Conservation (phyloP, 495 filamentous ascomycete genomes). For the Talaromyces adpressus region DNA sequence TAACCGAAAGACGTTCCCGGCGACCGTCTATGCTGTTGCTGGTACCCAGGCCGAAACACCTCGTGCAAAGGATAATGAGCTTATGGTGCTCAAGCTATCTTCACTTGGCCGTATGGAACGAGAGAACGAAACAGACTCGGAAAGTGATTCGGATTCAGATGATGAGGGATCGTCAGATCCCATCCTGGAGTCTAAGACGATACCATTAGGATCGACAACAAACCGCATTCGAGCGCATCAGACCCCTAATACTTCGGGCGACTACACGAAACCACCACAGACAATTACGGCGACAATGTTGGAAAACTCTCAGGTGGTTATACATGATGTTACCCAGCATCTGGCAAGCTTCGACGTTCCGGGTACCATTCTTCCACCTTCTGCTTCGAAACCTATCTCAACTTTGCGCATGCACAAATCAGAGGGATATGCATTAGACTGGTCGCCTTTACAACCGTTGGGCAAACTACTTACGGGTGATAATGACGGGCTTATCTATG, state of each 20-base stretch:
- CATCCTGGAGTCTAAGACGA: slow-evolving; percentile 86
- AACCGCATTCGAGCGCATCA: slow-evolving; percentile 89
- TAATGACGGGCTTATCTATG: slow-evolving; percentile 80
- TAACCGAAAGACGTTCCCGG: slow-evolving; percentile 82
- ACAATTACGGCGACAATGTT: slow-evolving; percentile 88
- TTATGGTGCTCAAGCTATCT: slow-evolving; percentile 94
- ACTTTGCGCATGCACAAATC: slow-evolving; percentile 86
- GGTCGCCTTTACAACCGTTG: slow-evolving; percentile 68
- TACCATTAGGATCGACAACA: slow-evolving; percentile 76
- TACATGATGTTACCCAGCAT: slow-evolving; percentile 88
- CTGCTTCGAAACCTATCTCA: slow-evolving; percentile 75
- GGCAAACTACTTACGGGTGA: slow-evolving; percentile 91
- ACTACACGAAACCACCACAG: slow-evolving; percentile 61
- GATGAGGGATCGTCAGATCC: slow-evolving; percentile 77
- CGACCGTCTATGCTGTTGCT: slow-evolving; percentile 86
- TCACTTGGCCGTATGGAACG: slow-evolving; percentile 79
- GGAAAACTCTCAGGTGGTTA: slow-evolving; percentile 78
- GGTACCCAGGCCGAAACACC: slow-evolving; percentile 82
- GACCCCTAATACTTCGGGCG: slow-evolving; percentile 51
- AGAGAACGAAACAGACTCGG: slow-evolving; percentile 59
- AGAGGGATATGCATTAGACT: slow-evolving; percentile 93
- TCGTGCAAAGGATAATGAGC: slow-evolving; percentile 75
- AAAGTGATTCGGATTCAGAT: slow-evolving; percentile 67
- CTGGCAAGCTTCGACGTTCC: slow-evolving; percentile 82
- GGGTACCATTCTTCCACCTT: slow-evolving; percentile 68